Evolutionary conservation across 257 asterid genomes (phyloP).

Genomic region (Solanum bulbocastanum): DNA sequence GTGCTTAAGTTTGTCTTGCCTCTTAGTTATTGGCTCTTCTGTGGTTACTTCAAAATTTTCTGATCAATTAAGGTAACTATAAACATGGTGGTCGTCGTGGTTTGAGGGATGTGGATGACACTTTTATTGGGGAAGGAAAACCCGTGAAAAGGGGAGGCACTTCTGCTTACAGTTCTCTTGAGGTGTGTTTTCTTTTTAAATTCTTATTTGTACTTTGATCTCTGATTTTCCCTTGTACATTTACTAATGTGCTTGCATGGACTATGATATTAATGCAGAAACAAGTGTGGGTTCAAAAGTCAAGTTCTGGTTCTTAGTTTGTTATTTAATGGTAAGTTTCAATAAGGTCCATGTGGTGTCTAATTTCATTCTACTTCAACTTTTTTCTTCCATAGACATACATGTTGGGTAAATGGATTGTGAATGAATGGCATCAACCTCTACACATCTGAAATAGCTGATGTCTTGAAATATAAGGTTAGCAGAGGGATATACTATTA

Average conservation of each 20-base stretch:
- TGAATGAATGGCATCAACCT: neutral
- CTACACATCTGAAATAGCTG: neutral
- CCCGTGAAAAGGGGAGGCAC: slow-evolving; percentile 50
- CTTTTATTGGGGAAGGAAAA: slow-evolving; percentile 52
- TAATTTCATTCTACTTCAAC: neutral
- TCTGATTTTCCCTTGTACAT: neutral
- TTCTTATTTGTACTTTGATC: neutral
- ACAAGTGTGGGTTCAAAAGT: slow-evolving; percentile 96
- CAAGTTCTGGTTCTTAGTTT: slow-evolving; percentile 66
- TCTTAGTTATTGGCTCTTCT: neutral
- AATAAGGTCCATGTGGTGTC: neutral
- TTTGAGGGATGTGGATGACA: slow-evolving; percentile 35
- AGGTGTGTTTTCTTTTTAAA: slow-evolving; percentile 33
- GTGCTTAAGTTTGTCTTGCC: neutral
- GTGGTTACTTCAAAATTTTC: slow-evolving; percentile 1
- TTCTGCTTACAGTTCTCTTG: slow-evolving; percentile 43
- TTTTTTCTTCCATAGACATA: neutral
- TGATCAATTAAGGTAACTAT: slow-evolving; percentile 40
- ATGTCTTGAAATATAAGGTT: neutral
- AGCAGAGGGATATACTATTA: neutral
- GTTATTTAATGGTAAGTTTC: slow-evolving; percentile 44
- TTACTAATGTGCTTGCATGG: neutral
- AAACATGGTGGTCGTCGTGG: slow-evolving; percentile 69
- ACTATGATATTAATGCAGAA: slow-evolving; percentile 42
- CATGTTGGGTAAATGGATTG: neutral